Conservation (phyloP, 108 stramenopile genomes). For the Pseudonitzschia pungens region DNA sequence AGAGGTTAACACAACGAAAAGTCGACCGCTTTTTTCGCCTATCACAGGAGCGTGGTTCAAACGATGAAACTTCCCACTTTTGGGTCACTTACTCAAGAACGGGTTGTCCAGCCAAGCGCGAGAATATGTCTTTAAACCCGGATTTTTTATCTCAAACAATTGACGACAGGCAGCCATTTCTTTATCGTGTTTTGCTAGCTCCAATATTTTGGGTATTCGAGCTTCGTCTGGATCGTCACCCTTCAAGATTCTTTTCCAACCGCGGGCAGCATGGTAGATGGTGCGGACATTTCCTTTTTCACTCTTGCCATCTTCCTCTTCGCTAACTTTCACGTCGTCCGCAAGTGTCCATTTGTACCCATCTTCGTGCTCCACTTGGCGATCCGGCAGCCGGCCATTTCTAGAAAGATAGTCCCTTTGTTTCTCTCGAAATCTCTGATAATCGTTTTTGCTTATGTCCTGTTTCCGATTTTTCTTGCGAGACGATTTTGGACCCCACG, state of each 20-base stretch:
- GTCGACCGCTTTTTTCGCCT: too few relatives aligned
- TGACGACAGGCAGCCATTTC: background rate
- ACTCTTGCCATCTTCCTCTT: background rate
- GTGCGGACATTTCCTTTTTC: too few relatives aligned
- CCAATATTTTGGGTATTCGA: background rate
- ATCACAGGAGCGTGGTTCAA: too few relatives aligned
- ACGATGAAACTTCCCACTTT: background rate
- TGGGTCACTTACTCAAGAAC: background rate
- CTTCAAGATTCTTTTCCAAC: slow-evolving; percentile 5
- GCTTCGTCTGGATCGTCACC: slow-evolving; percentile 1
- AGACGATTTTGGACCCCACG: slow-evolving; percentile 10
- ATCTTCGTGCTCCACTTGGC: background rate
- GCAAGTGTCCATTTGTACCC: slow-evolving; percentile 14
- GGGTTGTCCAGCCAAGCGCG: background rate
- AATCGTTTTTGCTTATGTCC: background rate
- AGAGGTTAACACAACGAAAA: too few relatives aligned
- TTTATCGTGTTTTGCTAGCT: slow-evolving; percentile 4
- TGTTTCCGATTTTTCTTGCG: slow-evolving; percentile 13
- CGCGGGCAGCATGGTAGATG: background rate
- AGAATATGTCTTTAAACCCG: slow-evolving; percentile 8
- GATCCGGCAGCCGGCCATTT: slow-evolving; percentile 1
- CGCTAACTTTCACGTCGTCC: background rate
- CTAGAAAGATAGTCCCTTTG: background rate
- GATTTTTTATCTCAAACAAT: slow-evolving; percentile 17
- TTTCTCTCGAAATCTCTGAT: background rate